Conservation (phyloP, 345 rosid species). For the Kandelia obovata region DNA sequence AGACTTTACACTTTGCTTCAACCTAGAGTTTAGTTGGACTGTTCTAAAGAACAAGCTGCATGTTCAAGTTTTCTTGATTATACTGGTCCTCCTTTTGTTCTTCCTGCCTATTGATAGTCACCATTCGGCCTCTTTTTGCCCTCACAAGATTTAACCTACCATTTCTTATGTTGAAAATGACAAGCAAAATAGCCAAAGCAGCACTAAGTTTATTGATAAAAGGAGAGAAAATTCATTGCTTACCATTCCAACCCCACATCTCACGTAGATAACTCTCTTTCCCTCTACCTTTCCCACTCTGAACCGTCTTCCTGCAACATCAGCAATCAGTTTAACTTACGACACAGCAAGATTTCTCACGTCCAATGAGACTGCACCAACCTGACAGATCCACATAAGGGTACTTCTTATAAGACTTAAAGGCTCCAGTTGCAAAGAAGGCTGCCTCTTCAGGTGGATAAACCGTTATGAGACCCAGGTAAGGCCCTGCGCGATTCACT, state of each 20-base stretch:
- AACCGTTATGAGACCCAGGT: constrained; percentile 47
- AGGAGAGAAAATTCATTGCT: neutral
- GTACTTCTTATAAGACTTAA: constrained; percentile 25
- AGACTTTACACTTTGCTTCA: too few relatives aligned
- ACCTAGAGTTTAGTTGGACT: too few relatives aligned
- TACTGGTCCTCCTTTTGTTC: too few relatives aligned
- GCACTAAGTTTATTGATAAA: neutral
- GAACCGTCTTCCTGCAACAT: constrained; percentile 41
- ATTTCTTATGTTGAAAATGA: neutral
- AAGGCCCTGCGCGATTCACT: constrained; percentile 42
- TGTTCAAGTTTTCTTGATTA: too few relatives aligned
- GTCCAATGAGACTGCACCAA: neutral
- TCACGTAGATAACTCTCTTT: constrained; percentile 45
- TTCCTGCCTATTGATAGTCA: too few relatives aligned
- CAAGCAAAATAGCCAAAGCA: neutral
- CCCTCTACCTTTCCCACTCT: constrained; percentile 39
- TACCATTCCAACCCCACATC: constrained; percentile 64
- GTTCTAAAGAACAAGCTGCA: too few relatives aligned
- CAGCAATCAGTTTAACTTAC: neutral
- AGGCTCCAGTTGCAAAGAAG: constrained; percentile 30
- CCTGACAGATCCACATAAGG: constrained; percentile 53
- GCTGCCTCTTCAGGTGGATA: constrained; percentile 40
- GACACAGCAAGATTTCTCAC: neutral
- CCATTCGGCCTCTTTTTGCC: too few relatives aligned
- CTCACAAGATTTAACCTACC: too few relatives aligned